Base-by-base conservation (phyloP, 2,329 filamentous ascomycete species). In the Metarhizium brunneum region DNA sequence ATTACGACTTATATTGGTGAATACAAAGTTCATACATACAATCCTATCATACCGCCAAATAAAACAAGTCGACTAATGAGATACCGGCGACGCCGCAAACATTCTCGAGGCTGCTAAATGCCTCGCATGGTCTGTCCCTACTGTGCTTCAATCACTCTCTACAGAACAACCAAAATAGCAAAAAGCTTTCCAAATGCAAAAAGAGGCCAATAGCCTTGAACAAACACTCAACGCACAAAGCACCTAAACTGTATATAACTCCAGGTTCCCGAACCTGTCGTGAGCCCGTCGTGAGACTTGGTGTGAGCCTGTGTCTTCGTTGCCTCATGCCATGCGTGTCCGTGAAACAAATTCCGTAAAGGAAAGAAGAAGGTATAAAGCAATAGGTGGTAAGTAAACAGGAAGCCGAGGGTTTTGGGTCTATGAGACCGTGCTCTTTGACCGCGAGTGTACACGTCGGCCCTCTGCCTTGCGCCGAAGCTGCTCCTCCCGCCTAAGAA, bases 401-500 rank as follows among this genome's bases (percentile, higher is more conserved):
- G 38, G 35, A 53, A 13, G 2, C 14, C 2, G 14, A 16, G 11
- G 8, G 8, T 7, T 16, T 16, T 5, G 14, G 13, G 7, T 13
- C 43, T 54, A 58, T 4, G 56, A 54, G 62, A 76, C 76, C 71
- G 76, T 80, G 67, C 81, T 84, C 75, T 83, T 84, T 59, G 79
- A 80, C 48, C 80, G 73, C 56, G 78, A 78, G 63, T 83, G 79
- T 52, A 77, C 73, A 58, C 79, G 72, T 47, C 76, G 73, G 54
- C 75, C 74, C 58, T 81, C 80, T 36, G 77, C 73, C 56, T 79
- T 75, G 55, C 77, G 77, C 53, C 79, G 78, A n/a, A 82, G 65
- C 55, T 79, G 72, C 64, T 83, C 82, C 64, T 86, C 83, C 60
- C 79, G 72, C 74, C 84, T 84, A 60, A 88, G 73, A 58, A 87